Base-by-base conservation (phyloP, 192 early-diverging fungal genomes). In the Backusella tarrabulga region DNA sequence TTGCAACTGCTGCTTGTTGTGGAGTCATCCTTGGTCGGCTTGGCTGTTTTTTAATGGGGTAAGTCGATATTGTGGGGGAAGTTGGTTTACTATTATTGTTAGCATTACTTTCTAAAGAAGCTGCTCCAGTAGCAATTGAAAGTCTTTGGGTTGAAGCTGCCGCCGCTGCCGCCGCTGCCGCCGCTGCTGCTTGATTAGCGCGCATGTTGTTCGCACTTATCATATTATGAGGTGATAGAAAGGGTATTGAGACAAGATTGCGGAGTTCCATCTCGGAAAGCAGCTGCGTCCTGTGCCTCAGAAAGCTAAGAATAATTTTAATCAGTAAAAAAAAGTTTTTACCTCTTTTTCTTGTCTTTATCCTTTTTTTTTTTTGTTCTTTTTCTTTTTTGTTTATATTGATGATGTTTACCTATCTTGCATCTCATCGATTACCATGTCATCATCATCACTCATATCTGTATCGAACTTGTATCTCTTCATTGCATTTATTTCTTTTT, bases 381-480 rank as follows among this genome's bases (percentile, higher is more conserved):
- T 15, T 38, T 3, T 72, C 11, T 40, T 35, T 35, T 38, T 3
- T 72, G 12, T 23, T 35, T 35, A 42, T 29, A 19, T 32, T 41
- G 7, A 35, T 11, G 7, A 72, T 44, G 9, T 32, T 52, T 81
- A 81, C 80, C 80, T 81, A 38, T 73, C 68, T 44, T 77, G 41
- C 80, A 77, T 78, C 32, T 75, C 67, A 67, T 77, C 76, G 1
- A 72, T 34, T 34, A 74, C 68, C 5, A 74, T 40, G 15, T 71
- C 76, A 34, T 81, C 79, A 56, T 76, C 71, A 41, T 81, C 76
- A 70, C 68, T 70, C 29, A 41, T 34, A 75, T 81, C 80, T 17
- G 77, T 75, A 67, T 81, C 80, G 71, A 78, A 81, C 46, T 72
- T 40, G 42, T 75, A 77, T 52, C 67, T 72, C 8, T 78, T 68